These are phyloP conservation scores for Fraxinus anomala DNA, from an alignment of 257 asterid genomes.

Conservation along the genomic window DNA sequence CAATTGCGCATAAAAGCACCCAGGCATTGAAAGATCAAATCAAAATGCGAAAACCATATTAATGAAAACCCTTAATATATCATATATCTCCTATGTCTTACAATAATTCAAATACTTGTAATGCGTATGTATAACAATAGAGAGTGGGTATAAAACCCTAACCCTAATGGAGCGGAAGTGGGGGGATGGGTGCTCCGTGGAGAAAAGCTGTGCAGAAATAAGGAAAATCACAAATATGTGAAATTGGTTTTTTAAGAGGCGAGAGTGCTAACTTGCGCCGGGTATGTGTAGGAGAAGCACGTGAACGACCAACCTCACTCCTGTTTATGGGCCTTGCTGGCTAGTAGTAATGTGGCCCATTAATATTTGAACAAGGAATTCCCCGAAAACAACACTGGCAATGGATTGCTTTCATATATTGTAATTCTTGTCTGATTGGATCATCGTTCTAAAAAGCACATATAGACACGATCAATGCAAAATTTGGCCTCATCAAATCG, in stretches of 20 bases:
- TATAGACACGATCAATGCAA: no score
- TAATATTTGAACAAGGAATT: no score
- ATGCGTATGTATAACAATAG: constrained; percentile 1
- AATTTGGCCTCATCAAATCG: no score
- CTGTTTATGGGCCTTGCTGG: background rate
- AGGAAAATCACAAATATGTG: constrained; percentile 32
- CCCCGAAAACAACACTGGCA: no score
- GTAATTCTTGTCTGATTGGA: no score
- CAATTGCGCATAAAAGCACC: constrained; percentile 2
- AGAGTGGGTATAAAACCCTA: constrained; percentile 40
- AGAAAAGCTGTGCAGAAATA: constrained; percentile 33
- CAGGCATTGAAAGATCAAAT: constrained; percentile 57
- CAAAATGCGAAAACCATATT: background rate
- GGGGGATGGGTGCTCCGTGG: constrained; percentile 29
- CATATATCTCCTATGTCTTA: background rate
- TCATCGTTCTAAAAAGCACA: no score
- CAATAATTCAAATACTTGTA: background rate
- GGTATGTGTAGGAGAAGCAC: background rate
- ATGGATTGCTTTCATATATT: no score
- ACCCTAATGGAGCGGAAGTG: constrained; percentile 27
- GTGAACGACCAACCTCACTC: background rate
- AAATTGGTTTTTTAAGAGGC: background rate
- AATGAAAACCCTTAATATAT: constrained; percentile 33
- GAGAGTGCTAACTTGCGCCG: background rate
- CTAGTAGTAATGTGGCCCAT: background rate